These are phyloP conservation scores for Hanseniaspora osmophila DNA, from an alignment of 805 yeast species.

Conservation along the genomic window DNA sequence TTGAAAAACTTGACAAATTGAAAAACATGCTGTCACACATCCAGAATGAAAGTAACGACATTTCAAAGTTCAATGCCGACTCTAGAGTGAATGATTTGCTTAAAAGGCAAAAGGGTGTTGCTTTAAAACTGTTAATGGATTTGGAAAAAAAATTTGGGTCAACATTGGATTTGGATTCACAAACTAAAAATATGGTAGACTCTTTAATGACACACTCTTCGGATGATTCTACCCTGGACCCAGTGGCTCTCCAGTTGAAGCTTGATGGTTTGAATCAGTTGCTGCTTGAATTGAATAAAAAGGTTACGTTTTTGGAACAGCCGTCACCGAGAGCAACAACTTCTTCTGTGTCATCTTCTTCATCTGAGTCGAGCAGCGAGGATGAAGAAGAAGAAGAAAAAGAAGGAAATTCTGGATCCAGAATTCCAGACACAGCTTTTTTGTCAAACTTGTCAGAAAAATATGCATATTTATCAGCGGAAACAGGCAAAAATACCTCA, in stretches of 20 bases:
- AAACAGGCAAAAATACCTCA: not conserved
- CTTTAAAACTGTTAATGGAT: constrained; percentile 57
- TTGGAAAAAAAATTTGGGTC: constrained; percentile 55
- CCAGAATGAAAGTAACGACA: constrained; percentile 64
- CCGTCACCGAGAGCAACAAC: not conserved
- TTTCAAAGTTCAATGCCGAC: constrained; percentile 47
- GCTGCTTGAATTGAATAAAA: constrained; percentile 2
- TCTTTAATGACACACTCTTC: constrained; percentile 1
- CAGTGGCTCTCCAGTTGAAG: not conserved
- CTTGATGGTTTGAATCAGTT: constrained; percentile 2
- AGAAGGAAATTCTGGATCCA: constrained; percentile 4
- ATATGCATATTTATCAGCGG: constrained; percentile 13
- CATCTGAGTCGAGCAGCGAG: constrained; percentile 3
- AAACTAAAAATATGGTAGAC: constrained; percentile 2
- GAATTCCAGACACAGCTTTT: constrained; percentile 15
- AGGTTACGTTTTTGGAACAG: not conserved
- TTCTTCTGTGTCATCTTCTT: not conserved
- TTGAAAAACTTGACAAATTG: constrained; percentile 39
- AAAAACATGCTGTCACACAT: constrained; percentile 44
- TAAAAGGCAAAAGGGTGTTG: constrained; percentile 46
- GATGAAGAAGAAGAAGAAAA: constrained; percentile 4
- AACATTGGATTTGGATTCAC: constrained; percentile 32
- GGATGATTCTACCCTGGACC: not conserved
- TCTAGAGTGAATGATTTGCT: constrained; percentile 40
- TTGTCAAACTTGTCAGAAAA: constrained; percentile 21